These are phyloP conservation scores for Gardenia jasminoides DNA, from an alignment of 257 asterid species.

Conservation along the genomic window DNA sequence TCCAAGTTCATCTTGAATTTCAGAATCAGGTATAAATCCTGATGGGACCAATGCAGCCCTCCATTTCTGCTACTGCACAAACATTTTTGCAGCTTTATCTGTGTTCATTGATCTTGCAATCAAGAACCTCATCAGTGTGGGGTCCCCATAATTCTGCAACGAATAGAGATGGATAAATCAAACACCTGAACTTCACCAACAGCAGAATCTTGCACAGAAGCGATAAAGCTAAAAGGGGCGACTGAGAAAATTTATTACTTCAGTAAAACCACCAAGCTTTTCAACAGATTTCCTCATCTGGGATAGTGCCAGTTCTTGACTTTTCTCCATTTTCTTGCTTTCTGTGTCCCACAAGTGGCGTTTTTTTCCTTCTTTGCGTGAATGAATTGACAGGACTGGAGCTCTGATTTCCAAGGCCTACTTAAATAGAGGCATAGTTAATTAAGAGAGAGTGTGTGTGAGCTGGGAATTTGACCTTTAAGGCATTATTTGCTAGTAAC, in stretches of 20 bases:
- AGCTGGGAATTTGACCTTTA: too few species aligned
- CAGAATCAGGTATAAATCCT: constrained; percentile 50
- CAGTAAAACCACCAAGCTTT: constrained; percentile 59
- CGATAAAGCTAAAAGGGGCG: background rate
- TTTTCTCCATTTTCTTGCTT: constrained; percentile 30
- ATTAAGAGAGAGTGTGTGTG: too few species aligned
- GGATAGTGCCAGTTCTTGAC: constrained; percentile 40
- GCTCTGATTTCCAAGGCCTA: too few species aligned
- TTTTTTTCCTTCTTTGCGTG: background rate
- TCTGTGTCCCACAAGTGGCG: background rate
- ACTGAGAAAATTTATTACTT: constrained; percentile 20
- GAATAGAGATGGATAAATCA: background rate
- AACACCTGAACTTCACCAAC: background rate
- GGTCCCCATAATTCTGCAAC: constrained; percentile 49
- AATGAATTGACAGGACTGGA: too few species aligned
- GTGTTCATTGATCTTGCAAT: constrained; percentile 80
- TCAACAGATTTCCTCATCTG: constrained; percentile 63
- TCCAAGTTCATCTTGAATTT: constrained; percentile 55
- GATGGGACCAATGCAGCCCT: constrained; percentile 67
- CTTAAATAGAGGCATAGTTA: too few species aligned
- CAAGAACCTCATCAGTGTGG: constrained; percentile 75
- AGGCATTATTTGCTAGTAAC: too few species aligned
- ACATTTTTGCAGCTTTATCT: constrained; percentile 81
- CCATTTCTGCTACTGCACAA: constrained; percentile 80
- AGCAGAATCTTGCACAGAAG: background rate